Evolutionary conservation across 495 filamentous ascomycete species (phyloP).

Genomic region (Darksidea phi): DNA sequence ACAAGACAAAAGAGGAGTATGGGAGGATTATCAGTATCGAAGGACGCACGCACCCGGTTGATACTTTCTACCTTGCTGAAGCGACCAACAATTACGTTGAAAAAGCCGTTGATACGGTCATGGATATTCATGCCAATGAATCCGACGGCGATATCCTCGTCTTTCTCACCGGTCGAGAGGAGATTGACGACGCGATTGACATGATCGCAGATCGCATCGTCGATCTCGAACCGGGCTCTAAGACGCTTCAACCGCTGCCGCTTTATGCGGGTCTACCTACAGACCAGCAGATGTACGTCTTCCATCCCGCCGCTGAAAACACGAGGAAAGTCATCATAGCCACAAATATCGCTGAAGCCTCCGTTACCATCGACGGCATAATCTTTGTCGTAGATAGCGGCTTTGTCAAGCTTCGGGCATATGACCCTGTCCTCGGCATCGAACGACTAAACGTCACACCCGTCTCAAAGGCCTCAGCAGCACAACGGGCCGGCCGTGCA

Average conservation of each 20-base stretch:
- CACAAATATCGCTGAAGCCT: constrained; percentile 49
- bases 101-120: constrained; percentile 79
- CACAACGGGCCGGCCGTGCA: constrained; percentile 87
- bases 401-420: constrained; percentile 87
- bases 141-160: constrained; percentile 79
- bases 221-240: constrained; percentile 27
- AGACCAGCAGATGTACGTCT: constrained; percentile 48
- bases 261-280: constrained; percentile 45
- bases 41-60: constrained; percentile 89
- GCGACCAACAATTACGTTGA: constrained; percentile 88
- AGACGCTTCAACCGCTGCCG: constrained; percentile 40
- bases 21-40: constrained; percentile 85
- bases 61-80: constrained; percentile 77
- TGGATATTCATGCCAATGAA: constrained; percentile 91
- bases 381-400: constrained; percentile 49
- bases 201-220: constrained; percentile 39
- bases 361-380: constrained; percentile 47
- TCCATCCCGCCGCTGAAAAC: constrained; percentile 42
- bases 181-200: constrained; percentile 43
- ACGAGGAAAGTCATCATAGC: constrained; percentile 45
- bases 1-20: constrained; percentile 39
- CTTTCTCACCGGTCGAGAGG: constrained; percentile 47
- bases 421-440: constrained; percentile 84
- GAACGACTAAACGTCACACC: constrained; percentile 85
- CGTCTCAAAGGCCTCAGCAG: constrained; percentile 88